Evolutionary conservation across 306 rosid genomes (phyloP).

Genomic region (Styphnolobium japonicum): DNA sequence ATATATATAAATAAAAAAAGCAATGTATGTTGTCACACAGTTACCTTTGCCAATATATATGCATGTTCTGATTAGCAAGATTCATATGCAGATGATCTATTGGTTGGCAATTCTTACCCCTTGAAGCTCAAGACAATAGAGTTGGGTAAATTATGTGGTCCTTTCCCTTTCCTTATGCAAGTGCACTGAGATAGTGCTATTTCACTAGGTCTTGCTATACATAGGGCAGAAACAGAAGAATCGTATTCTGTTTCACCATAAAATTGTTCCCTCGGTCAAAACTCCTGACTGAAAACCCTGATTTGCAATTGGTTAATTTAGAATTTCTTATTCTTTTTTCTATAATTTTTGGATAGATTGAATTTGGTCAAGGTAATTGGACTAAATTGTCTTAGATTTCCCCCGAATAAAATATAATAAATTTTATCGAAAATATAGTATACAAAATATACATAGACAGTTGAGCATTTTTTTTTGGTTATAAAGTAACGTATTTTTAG

Average conservation of each 20-base stretch:
- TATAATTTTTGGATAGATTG: not conserved
- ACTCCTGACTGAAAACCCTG: not conserved
- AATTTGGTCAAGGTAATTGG: not conserved
- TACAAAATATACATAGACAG: not conserved
- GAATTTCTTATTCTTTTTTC: not conserved
- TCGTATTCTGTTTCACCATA: not conserved
- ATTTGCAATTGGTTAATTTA: not conserved
- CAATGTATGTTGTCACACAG: too few relatives aligned
- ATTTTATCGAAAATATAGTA: not conserved
- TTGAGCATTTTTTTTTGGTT: too few relatives aligned
- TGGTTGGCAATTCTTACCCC: conserved; percentile 11
- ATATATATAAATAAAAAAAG: too few relatives aligned
- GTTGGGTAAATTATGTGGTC: conserved; percentile 20
- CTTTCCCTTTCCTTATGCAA: conserved; percentile 23
- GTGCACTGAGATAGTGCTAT: conserved; percentile 29
- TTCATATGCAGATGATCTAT: not conserved
- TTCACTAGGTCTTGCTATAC: not conserved
- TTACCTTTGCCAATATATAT: not conserved
- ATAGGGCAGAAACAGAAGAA: not conserved
- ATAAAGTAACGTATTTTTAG: too few relatives aligned
- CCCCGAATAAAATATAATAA: not conserved
- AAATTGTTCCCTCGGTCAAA: not conserved
- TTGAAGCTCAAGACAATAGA: not conserved
- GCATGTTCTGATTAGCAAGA: not conserved
- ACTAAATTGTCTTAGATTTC: not conserved